Percentiles rank a stretch among this genome's conserved stretches.
phyloP scores from a whole-genome alignment of 1,284 basidiomycete genomes.

The Coniferiporia sulphurascens region DNA sequence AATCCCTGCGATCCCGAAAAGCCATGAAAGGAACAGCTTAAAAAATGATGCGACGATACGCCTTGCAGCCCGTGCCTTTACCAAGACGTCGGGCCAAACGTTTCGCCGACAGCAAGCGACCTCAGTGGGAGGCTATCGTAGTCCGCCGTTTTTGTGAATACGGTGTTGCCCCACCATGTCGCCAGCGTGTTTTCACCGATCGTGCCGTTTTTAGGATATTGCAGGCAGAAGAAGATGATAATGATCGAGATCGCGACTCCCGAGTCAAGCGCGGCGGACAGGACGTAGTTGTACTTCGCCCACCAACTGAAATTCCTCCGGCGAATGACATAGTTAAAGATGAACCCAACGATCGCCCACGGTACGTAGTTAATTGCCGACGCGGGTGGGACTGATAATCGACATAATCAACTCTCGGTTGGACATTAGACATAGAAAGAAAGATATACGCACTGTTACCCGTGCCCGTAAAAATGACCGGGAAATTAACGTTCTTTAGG shows the following conservation, averaged over 20 bases:
- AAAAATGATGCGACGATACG: no score
- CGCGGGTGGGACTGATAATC: conserved; percentile 57
- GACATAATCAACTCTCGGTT: conserved; percentile 37
- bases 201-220: conserved; percentile 39
- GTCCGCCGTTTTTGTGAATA: conserved; percentile 33
- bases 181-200: conserved; percentile 36
- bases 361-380: conserved; percentile 50
- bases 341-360: conserved; percentile 57
- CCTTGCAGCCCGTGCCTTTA: no score
- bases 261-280: conserved; percentile 48
- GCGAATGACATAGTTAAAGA: conserved; percentile 61
- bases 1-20: no score
- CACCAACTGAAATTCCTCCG: conserved; percentile 62
- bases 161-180: conserved; percentile 41
- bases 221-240: conserved; percentile 41
- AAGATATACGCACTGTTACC: conserved; percentile 14
- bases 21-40: no score
- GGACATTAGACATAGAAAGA: neutral
- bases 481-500: conserved; percentile 7
- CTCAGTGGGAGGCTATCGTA: conserved; percentile 25
- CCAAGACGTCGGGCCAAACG: neutral
- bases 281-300: conserved; percentile 55
- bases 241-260: conserved; percentile 42
- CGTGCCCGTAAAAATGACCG: no score
- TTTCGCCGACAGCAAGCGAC: neutral